phyloP scores from a whole-genome alignment of 495 filamentous ascomycete genomes.

The Penicillium waksmanii region DNA sequence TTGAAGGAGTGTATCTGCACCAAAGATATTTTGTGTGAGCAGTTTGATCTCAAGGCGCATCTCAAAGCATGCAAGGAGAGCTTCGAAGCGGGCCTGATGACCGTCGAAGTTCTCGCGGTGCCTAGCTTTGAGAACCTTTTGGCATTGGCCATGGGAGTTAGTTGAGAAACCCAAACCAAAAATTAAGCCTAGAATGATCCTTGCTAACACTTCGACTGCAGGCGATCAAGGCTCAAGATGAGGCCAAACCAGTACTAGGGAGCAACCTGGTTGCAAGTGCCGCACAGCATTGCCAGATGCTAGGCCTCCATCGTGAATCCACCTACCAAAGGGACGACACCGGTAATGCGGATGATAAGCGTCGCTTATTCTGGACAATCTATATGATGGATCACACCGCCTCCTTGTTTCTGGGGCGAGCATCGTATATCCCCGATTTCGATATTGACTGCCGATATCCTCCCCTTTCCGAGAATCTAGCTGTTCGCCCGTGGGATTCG shows the following conservation, averaged over 20 bases:
- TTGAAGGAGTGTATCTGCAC: constrained; percentile 22
- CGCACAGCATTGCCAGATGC: constrained; percentile 23
- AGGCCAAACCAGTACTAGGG: constrained; percentile 17
- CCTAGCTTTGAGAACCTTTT: constrained; percentile 32
- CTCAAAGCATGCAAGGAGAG: constrained; percentile 13
- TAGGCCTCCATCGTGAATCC: constrained; percentile 22
- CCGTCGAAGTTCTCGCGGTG: constrained; percentile 23
- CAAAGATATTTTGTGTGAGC: constrained; percentile 15
- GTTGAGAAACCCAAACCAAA: background rate
- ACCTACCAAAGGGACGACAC: constrained; percentile 15
- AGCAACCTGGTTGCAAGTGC: constrained; percentile 16
- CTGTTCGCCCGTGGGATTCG: constrained; percentile 26
- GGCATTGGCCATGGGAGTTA: constrained; percentile 27
- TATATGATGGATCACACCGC: constrained; percentile 27
- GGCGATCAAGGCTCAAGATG: constrained; percentile 25
- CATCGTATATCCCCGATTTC: constrained; percentile 28
- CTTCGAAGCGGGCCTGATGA: constrained; percentile 23
- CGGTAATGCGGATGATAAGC: constrained; percentile 10
- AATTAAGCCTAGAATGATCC: background rate
- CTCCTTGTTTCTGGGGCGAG: constrained; percentile 25
- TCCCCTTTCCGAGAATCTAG: constrained; percentile 8
- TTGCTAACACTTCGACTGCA: background rate
- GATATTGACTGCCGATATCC: constrained; percentile 25
- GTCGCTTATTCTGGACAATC: constrained; percentile 26
- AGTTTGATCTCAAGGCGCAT: constrained; percentile 22